phyloP scores from a whole-genome alignment of 225 moss, liverwort and hornwort genomes.

The Pleurozium schreberi region DNA sequence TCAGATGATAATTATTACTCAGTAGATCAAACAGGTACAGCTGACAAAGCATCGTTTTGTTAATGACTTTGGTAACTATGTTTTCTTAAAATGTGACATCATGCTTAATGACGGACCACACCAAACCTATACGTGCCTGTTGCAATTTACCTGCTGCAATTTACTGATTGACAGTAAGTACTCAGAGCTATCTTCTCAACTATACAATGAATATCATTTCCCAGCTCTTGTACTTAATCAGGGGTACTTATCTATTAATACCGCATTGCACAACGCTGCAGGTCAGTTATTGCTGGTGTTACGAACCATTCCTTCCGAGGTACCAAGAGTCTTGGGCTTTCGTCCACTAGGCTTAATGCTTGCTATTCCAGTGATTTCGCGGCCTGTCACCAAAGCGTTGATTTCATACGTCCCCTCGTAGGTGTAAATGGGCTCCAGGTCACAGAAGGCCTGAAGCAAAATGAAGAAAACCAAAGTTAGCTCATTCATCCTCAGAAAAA shows the following conservation, averaged over 20 bases:
- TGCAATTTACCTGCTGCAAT: not conserved
- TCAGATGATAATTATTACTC: not conserved
- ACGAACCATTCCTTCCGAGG: constrained; percentile 17
- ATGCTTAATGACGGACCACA: not conserved
- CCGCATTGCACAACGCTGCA: not conserved
- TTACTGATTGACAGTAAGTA: not conserved
- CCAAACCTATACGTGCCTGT: not conserved
- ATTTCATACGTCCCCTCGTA: constrained; percentile 97
- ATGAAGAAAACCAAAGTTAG: not conserved
- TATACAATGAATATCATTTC: not conserved
- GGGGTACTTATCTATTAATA: not conserved
- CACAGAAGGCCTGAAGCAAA: constrained; percentile 77
- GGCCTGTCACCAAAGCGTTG: constrained; percentile 73
- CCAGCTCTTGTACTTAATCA: not conserved
- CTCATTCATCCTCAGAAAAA: not conserved
- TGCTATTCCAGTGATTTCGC: constrained; percentile 84
- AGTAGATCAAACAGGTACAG: not conserved
- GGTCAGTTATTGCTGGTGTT: not conserved
- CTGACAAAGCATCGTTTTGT: not conserved
- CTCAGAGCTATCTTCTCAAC: not conserved
- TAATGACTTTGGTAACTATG: not conserved
- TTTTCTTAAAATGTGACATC: not conserved
- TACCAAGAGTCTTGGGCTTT: constrained; percentile 1
- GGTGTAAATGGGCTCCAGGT: constrained; percentile 95
- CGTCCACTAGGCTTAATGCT: constrained; percentile 61